Percentiles rank a stretch among this genome's conserved stretches.
phyloP scores from a whole-genome alignment of 805 yeast genomes.

The Saccharomycopsis amapae region DNA sequence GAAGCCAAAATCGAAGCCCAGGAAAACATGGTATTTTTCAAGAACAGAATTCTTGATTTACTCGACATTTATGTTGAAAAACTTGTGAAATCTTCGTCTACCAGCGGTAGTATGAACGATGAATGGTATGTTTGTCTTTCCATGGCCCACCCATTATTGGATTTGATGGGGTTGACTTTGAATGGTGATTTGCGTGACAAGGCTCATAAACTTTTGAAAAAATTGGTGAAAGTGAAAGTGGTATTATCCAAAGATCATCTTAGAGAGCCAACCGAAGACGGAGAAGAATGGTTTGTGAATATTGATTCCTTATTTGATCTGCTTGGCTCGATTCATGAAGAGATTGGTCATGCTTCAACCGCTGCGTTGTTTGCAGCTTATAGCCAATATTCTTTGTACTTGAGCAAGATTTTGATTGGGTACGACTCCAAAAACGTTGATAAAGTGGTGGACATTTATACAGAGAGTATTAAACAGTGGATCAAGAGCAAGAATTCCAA shows the following conservation, averaged over 20 bases:
- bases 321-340: slow-evolving; percentile 29
- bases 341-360: slow-evolving; percentile 27
- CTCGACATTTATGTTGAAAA: slow-evolving; percentile 53
- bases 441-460: slow-evolving; percentile 48
- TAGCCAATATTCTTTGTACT: slow-evolving; percentile 57
- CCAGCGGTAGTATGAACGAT: slow-evolving; percentile 18
- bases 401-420: slow-evolving; percentile 48
- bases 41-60: slow-evolving; percentile 70
- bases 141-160: slow-evolving; percentile 49
- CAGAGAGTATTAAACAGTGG: slow-evolving; percentile 55
- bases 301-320: slow-evolving; percentile 25
- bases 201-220: slow-evolving; percentile 65
- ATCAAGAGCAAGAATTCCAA: slow-evolving; percentile 39
- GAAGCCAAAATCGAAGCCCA: slow-evolving; percentile 71
- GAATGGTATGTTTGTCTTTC: slow-evolving; percentile 35
- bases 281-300: too few species aligned
- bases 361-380: slow-evolving; percentile 37
- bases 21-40: slow-evolving; percentile 71
- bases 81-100: slow-evolving; percentile 29
- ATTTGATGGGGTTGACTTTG: slow-evolving; percentile 56
- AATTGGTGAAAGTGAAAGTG: slow-evolving; percentile 45
- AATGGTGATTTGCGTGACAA: slow-evolving; percentile 67
- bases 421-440: slow-evolving; percentile 34
- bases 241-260: slow-evolving; percentile 4
- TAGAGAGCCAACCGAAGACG: slow-evolving; percentile 15